Base-by-base conservation (phyloP, 768 basidiomycete genomes). In the Rhodotorula taiwanensis region DNA sequence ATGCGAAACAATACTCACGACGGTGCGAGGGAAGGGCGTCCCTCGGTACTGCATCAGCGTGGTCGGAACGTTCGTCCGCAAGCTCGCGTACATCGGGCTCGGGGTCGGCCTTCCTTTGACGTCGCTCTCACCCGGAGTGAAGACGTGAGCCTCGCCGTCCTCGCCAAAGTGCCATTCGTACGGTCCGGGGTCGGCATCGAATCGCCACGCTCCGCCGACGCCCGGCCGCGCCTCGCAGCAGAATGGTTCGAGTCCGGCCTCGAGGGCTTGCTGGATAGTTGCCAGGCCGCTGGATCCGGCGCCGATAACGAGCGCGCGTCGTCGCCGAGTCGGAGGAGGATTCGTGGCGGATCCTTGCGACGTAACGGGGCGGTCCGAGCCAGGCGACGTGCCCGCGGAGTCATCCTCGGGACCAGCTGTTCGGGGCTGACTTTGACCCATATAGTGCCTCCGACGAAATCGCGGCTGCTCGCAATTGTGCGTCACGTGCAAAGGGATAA, bases 201-300 rank as follows among this genome's bases (percentile, higher is more conserved):
- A 55, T 30, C 55, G 44, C 67, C 67, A 69, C 15, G 62, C 64
- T 7, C 67, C 67, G 5, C 67, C 67, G 31, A 44, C 34, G 6
- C 62, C 62, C 0, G 28, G 20, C 2, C 36, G 34, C 3, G 61
- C 52, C 13, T 67, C 66, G 49, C 53, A 36, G 23, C 39, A 47
- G 50, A 45, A 20, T 10, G 49, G 41, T 0, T 69, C 67, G 28
- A 69, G 42, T 20, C 65, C 60, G 1, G 58, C 64, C 0, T 30
- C 14, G 42, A 52, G 54, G 6, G 50, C 49, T 28, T 65, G 54
- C 28, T 56, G 49, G 25, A 42, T 13, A 3, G 64, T 58, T 11
- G 64, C 54, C 28, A 65, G 52, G 11, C 64, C 64, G 7, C 39
- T 28, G 1, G 34, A 41, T 3, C 64, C 64, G 0, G 64, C 64